Evolutionary conservation across 2,329 filamentous ascomycete genomes (phyloP).

Genomic region (Phoma herbarum): DNA sequence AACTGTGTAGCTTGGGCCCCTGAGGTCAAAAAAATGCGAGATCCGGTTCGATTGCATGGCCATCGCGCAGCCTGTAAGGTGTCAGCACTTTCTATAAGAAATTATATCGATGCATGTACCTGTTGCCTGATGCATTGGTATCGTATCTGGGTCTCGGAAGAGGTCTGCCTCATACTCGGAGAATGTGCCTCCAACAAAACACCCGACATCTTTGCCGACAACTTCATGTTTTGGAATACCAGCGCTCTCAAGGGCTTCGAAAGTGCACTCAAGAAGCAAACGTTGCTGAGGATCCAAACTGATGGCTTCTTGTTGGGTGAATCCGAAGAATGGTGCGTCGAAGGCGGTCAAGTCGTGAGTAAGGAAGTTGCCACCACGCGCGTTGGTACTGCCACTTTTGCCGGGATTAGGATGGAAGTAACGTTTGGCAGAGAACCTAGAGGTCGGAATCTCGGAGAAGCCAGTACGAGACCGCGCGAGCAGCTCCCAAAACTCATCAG

Average conservation of each 20-base stretch:
- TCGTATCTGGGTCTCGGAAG: conserved; percentile 36
- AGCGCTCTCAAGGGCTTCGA: conserved; percentile 54
- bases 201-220: conserved; percentile 39
- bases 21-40: conserved; percentile 42
- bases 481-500: conserved; percentile 42
- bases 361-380: conserved; percentile 36
- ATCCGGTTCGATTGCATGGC: conserved; percentile 45
- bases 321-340: conserved; percentile 45
- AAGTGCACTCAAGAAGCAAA: conserved; percentile 44
- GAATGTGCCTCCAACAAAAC: conserved; percentile 37
- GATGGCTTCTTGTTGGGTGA: conserved; percentile 39
- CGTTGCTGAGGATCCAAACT: conserved; percentile 48
- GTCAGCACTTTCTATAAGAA: neutral
- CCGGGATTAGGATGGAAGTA: conserved; percentile 51
- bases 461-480: conserved; percentile 42
- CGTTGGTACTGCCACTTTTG: conserved; percentile 50
- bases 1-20: conserved; percentile 42
- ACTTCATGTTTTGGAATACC: conserved; percentile 41
- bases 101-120: neutral
- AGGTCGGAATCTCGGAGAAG: conserved; percentile 45
- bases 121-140: conserved; percentile 41
- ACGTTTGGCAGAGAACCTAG: conserved; percentile 49
- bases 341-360: conserved; percentile 33
- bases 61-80: conserved; percentile 21
- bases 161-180: conserved; percentile 39